Percentiles rank a stretch among this genome's conserved stretches.
Conservation (phyloP, 2,329 filamentous ascomycete genomes). For the Microsporum canis region DNA sequence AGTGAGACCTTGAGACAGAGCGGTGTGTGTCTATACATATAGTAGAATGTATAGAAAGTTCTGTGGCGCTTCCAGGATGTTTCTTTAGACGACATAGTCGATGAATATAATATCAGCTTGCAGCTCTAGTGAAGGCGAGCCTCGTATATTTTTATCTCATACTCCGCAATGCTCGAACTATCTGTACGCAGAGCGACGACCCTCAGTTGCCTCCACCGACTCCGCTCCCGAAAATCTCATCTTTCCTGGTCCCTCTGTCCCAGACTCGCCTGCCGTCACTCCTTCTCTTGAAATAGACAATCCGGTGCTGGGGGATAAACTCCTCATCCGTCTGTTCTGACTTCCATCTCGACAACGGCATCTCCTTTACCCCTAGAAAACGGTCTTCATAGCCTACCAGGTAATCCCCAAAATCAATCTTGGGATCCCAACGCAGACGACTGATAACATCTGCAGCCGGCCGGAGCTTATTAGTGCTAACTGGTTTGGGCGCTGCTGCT, state of each 20-base stretch:
- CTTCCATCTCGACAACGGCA: constrained; percentile 41
- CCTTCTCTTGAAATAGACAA: constrained; percentile 39
- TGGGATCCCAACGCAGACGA: constrained; percentile 41
- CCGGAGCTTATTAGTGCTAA: constrained; percentile 10
- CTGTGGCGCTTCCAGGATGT: no score
- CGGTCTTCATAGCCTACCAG: constrained; percentile 45
- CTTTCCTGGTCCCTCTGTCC: constrained; percentile 39
- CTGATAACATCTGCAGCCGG: constrained; percentile 36
- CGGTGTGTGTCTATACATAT: no score
- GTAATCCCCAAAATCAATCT: constrained; percentile 35
- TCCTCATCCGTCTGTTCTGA: constrained; percentile 44
- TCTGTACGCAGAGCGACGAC: no score
- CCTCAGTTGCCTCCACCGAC: neutral
- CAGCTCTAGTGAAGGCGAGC: no score
- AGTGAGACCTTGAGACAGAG: no score
- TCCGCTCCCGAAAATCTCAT: constrained; percentile 39
- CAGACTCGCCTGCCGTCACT: constrained; percentile 36
- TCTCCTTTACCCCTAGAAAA: constrained; percentile 41
- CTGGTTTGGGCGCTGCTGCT: neutral
- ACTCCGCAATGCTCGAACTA: no score
- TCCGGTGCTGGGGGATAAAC: constrained; percentile 46
- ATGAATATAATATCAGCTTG: no score
- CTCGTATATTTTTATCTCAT: no score
- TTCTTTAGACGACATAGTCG: no score
- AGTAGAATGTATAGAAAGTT: no score